A percentile compares a stretch with the other conserved stretches of the same genome.
These are phyloP conservation scores for Suaeda aralocaspica DNA, from an alignment of 148 eudicot species.

Conservation along the genomic window DNA sequence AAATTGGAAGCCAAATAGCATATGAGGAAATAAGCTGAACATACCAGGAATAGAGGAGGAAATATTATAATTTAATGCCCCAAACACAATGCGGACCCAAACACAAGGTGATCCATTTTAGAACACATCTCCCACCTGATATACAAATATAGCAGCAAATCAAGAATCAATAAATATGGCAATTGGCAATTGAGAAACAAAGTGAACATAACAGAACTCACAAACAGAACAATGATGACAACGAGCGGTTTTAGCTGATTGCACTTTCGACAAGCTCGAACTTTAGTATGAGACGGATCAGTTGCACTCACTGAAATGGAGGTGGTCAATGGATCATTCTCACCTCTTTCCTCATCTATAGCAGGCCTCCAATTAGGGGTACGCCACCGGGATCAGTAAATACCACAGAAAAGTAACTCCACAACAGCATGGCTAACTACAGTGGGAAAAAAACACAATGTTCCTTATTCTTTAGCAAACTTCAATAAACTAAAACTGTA, in stretches of 20 bases:
- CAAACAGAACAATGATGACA: slow-evolving; percentile 99
- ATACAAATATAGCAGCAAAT: slow-evolving; percentile 17
- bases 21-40: slow-evolving; percentile 10
- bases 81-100: slow-evolving; percentile 99
- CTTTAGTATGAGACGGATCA: slow-evolving; percentile 41
- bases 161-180: slow-evolving; percentile 3
- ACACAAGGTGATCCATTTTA: slow-evolving; percentile 99
- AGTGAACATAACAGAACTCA: slow-evolving; percentile 38
- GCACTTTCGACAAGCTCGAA: slow-evolving; percentile 90
- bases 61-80: slow-evolving; percentile 93
- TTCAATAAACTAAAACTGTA: background rate
- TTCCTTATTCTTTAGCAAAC: slow-evolving; percentile 5
- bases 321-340: slow-evolving; percentile 56
- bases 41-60: slow-evolving; percentile 97
- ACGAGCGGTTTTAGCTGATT: slow-evolving; percentile 94
- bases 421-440: slow-evolving; percentile 89
- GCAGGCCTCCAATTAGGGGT: slow-evolving; percentile 91
- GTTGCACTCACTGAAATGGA: slow-evolving; percentile 43
- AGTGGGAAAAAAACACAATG: slow-evolving; percentile 3
- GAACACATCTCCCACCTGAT: slow-evolving; percentile 91
- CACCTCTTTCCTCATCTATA: slow-evolving; percentile 85
- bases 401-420: slow-evolving; percentile 94
- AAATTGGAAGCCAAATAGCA: background rate
- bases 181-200: background rate
- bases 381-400: slow-evolving; percentile 94